Evolutionary conservation across 257 asterid genomes (phyloP), one percentile per base, ranked within the genome.

Genomic region (Primulina eburnea): DNA sequence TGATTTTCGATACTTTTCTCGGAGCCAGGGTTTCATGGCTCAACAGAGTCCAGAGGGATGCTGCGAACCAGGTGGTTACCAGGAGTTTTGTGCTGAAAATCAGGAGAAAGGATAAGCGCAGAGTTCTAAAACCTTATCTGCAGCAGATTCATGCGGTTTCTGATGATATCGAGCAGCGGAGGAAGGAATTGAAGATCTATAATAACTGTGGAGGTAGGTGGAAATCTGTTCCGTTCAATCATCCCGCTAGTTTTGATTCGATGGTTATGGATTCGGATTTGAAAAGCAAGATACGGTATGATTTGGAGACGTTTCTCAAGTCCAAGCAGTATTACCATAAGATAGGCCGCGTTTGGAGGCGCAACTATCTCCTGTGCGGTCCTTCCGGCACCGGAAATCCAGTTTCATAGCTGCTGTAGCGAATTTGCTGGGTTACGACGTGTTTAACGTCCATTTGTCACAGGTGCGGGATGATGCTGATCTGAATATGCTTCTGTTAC

Each of bases 111-210:
- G 90, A 87, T 58, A 87, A 80, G 78, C 79, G 92, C 7, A 66
- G 95, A 40, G 78, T 88, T 66, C 76, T 88, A 65, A 80, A 75
- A 16, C 92, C 95, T 28, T 88, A 88, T 65, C 85, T 88, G 3
- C 89, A 86, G 5, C 88, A 88, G 75, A 75, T 88, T 17, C 88
- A 82, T 55, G 59, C 81, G 28, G 83, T 88, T 24, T 76, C 87
- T 47, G 88, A 84, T 30, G 95, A 82, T 16, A 77, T 87, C 59
- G 86, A 85, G 50, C 81, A 75, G 70, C 65, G 75, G 57, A 72
- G 82, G 4, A 75, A 65, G 37, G 85, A 81, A 8, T 32, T 84
- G 74, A 88, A 65, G 78, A 68, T 88, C 50, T 38, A 65, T 70
- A 70, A 70, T 40, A 76, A 86, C 71, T 29, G 62, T 70, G 62